A percentile compares a stretch with the other conserved stretches of the same genome.
phyloP scores from a whole-genome alignment of 2,329 filamentous ascomycete genomes.

The Exophiala viscosa region DNA sequence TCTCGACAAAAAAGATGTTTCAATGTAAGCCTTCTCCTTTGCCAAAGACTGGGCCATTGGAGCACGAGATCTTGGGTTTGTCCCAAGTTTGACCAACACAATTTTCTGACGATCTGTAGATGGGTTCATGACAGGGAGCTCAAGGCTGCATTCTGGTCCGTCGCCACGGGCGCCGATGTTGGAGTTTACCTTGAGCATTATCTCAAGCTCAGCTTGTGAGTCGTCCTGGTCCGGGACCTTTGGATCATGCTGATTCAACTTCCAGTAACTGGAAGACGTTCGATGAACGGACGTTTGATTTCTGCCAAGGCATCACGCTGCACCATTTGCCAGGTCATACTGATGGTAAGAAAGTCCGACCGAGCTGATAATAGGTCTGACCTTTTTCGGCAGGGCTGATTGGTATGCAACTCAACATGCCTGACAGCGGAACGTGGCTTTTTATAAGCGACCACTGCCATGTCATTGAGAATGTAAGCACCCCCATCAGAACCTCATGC shows the following conservation, averaged over 20 bases:
- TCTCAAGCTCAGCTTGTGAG: constrained; percentile 26
- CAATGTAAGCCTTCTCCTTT: constrained; percentile 23
- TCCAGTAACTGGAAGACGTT: constrained; percentile 28
- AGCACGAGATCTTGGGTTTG: too few species aligned
- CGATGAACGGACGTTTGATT: constrained; percentile 27
- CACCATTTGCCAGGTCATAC: constrained; percentile 28
- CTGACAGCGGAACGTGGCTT: constrained; percentile 26
- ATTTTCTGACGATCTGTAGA: too few species aligned
- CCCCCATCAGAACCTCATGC: neutral
- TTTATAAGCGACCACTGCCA: constrained; percentile 29
- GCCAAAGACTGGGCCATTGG: too few species aligned
- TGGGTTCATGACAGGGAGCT: constrained; percentile 27
- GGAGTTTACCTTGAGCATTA: constrained; percentile 29
- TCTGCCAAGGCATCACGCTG: constrained; percentile 28
- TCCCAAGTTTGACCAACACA: too few species aligned
- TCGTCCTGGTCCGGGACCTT: neutral
- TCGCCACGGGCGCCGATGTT: constrained; percentile 26
- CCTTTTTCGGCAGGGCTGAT: constrained; percentile 19
- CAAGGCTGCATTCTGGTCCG: constrained; percentile 25
- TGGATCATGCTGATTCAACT: constrained; percentile 2
- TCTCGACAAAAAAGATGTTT: constrained; percentile 24
- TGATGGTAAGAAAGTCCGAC: constrained; percentile 18
- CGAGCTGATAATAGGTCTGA: constrained; percentile 7
- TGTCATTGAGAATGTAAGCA: constrained; percentile 27
- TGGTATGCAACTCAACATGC: constrained; percentile 30